Conservation (phyloP, 768 basidiomycete genomes). For the Boletus sensibilis region DNA sequence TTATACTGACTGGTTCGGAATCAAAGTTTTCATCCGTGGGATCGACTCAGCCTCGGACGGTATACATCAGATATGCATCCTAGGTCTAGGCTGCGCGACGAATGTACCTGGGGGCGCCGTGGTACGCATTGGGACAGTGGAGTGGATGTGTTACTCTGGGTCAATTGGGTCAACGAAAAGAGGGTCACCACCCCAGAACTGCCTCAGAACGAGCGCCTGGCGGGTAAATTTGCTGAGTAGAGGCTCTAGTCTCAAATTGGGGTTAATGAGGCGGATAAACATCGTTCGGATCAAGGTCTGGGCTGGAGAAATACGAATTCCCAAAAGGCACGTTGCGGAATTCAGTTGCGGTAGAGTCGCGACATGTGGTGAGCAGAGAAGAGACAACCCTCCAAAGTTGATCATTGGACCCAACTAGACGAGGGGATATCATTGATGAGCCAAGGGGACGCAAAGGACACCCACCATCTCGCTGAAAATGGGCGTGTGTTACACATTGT, state of each 20-base stretch:
- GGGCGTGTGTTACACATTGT: background rate
- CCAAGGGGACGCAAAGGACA: background rate
- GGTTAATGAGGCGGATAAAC: background rate
- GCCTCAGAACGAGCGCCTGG: background rate
- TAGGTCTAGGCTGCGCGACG: background rate
- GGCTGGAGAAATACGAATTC: background rate
- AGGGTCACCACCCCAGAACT: background rate
- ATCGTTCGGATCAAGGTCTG: background rate
- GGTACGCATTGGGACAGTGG: background rate
- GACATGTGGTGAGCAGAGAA: background rate
- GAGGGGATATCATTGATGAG: background rate
- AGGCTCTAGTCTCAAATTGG: background rate
- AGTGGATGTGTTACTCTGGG: background rate
- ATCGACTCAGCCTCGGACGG: background rate
- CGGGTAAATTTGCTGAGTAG: background rate
- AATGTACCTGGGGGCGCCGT: background rate
- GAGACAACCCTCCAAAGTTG: background rate
- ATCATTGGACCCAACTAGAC: background rate
- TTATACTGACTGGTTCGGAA: background rate
- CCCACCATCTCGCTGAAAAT: background rate
- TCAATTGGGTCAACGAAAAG: background rate
- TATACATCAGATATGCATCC: background rate
- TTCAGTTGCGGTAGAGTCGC: background rate
- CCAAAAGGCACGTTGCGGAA: background rate
- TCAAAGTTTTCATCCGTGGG: background rate